Percentiles rank a stretch among this genome's conserved stretches.
Conservation (phyloP, 805 yeast genomes). For the Ogataea kodamae region DNA sequence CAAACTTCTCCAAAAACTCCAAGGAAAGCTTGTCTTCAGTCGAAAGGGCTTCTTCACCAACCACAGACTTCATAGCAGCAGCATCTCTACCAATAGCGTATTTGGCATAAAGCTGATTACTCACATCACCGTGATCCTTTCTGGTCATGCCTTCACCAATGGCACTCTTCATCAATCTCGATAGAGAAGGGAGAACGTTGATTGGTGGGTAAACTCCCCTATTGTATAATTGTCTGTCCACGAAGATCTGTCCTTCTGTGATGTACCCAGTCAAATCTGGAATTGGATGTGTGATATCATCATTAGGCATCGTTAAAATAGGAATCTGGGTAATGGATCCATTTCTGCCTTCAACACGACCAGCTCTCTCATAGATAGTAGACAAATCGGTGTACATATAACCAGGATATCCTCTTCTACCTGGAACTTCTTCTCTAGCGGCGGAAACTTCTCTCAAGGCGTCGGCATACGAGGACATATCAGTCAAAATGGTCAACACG, state of each 20-base stretch:
- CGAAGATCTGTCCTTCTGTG: slow-evolving; percentile 97
- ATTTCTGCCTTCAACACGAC: slow-evolving; percentile 99
- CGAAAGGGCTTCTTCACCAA: slow-evolving; percentile 98
- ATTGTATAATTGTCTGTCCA: slow-evolving; percentile 93
- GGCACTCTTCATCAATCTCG: slow-evolving; percentile 98
- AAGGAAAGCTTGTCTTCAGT: slow-evolving; percentile 95
- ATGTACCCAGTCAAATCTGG: slow-evolving; percentile 99
- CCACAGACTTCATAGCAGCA: slow-evolving; percentile 99
- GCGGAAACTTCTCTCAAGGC: slow-evolving; percentile 99
- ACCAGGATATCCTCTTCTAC: slow-evolving; percentile 99
- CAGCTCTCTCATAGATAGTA: slow-evolving; percentile 98
- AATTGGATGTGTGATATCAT: slow-evolving; percentile 99
- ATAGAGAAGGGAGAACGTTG: slow-evolving; percentile 94
- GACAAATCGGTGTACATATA: slow-evolving; percentile 99
- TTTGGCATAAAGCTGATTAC: slow-evolving; percentile 97
- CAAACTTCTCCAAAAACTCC: slow-evolving; percentile 97
- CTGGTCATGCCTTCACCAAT: slow-evolving; percentile 99
- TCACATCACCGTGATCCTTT: slow-evolving; percentile 99
- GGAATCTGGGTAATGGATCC: slow-evolving; percentile 99
- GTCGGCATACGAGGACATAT: slow-evolving; percentile 99
- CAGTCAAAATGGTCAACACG: slow-evolving; percentile 95
- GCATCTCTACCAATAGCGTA: slow-evolving; percentile 99
- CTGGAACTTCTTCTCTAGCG: slow-evolving; percentile 99
- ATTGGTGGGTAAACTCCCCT: slow-evolving; percentile 99
- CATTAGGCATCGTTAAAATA: slow-evolving; percentile 98